Conservation (phyloP, 2,329 filamentous ascomycete genomes). For the Pseudogymnoascus sp. region DNA sequence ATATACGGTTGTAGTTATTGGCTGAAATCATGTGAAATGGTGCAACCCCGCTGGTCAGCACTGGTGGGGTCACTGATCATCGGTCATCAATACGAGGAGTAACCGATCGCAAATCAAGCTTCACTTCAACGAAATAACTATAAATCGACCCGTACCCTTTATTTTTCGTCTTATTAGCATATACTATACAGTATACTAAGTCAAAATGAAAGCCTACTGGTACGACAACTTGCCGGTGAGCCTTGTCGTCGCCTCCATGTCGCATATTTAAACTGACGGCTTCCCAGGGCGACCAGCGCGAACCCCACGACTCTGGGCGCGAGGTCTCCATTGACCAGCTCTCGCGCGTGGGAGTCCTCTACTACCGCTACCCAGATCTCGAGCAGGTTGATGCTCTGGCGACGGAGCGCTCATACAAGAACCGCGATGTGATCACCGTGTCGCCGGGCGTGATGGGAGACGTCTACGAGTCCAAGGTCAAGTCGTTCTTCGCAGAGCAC, state of each 20-base stretch:
- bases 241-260: constrained; percentile 7
- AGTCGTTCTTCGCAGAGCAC: constrained; percentile 89
- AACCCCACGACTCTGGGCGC: constrained; percentile 77
- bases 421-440: constrained; percentile 87
- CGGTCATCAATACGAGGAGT: constrained; percentile 4
- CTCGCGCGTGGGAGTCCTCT: constrained; percentile 67
- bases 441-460: constrained; percentile 79
- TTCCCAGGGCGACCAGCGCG: constrained; percentile 80
- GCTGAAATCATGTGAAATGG: constrained; percentile 10
- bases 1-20: constrained; percentile 1
- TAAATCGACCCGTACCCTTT: neutral
- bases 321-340: constrained; percentile 59
- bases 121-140: constrained; percentile 3
- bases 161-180: neutral
- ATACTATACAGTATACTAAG: neutral
- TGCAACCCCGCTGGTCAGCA: constrained; percentile 7
- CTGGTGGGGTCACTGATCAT: neutral
- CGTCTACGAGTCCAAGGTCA: constrained; percentile 87
- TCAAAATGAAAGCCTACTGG: constrained; percentile 62
- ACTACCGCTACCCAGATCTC: constrained; percentile 59
- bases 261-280: constrained; percentile 14
- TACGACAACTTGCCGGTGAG: constrained; percentile 57
- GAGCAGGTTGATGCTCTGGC: constrained; percentile 68
- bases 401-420: constrained; percentile 71
- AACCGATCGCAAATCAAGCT: neutral